Conservation (phyloP, 257 asterid species). For the Ilex asprella region DNA sequence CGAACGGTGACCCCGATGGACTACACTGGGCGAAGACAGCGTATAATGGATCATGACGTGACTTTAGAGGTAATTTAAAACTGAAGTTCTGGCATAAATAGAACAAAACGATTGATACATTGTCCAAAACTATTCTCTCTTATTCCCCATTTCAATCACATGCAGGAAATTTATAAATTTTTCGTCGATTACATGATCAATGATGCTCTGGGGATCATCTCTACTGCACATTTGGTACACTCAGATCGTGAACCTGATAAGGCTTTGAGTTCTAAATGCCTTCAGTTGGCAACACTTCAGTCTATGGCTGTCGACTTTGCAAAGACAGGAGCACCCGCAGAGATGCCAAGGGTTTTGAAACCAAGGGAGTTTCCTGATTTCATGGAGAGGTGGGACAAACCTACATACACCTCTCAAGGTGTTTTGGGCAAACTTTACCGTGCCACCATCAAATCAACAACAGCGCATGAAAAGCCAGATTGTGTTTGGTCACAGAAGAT, state of each 20-base stretch:
- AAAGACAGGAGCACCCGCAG: constrained; percentile 92
- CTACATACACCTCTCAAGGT: constrained; percentile 63
- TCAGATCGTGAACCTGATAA: constrained; percentile 84
- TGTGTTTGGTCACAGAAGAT: constrained; percentile 11
- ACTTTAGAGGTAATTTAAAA: constrained; percentile 56
- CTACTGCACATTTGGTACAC: constrained; percentile 80
- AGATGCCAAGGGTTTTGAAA: constrained; percentile 70
- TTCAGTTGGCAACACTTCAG: constrained; percentile 77
- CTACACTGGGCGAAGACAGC: constrained; percentile 78
- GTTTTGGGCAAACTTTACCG: constrained; percentile 80
- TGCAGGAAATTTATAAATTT: constrained; percentile 84
- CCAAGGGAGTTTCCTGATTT: constrained; percentile 86
- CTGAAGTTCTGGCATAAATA: background rate
- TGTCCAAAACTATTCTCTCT: no score
- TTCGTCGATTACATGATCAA: constrained; percentile 84
- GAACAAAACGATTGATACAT: no score
- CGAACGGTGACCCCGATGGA: constrained; percentile 83
- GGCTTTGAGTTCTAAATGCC: constrained; percentile 72
- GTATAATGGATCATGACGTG: constrained; percentile 84
- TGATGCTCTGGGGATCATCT: constrained; percentile 81
- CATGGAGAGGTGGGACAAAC: constrained; percentile 89
- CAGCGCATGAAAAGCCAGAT: constrained; percentile 19
- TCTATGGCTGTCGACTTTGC: constrained; percentile 99
- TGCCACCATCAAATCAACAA: constrained; percentile 38
- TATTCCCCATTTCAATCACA: background rate